Evolutionary conservation across 805 yeast genomes (phyloP).

Genomic region (Candida odintsovae): DNA sequence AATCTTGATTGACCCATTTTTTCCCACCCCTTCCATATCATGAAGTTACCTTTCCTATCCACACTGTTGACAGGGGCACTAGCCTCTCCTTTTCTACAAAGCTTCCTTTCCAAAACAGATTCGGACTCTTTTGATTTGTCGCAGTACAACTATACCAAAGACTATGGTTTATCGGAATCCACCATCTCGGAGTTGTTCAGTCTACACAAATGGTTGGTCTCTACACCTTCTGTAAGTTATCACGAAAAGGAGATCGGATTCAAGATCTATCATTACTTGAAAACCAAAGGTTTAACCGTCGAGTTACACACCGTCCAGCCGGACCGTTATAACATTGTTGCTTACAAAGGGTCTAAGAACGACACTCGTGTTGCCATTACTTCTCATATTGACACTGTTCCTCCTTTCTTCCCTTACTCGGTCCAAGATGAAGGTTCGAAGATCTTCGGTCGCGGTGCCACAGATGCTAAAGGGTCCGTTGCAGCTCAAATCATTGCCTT

Average conservation of each 20-base stretch:
- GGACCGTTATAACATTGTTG: conserved; percentile 45
- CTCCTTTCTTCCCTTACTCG: conserved; percentile 49
- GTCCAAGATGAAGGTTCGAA: conserved; percentile 34
- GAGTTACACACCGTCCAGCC: conserved; percentile 33
- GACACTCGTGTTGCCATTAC: conserved; percentile 44
- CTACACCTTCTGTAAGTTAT: conserved; percentile 9
- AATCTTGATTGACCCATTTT: too few relatives aligned
- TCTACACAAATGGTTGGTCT: conserved; percentile 9
- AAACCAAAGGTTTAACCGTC: conserved; percentile 31
- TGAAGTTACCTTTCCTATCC: background rate
- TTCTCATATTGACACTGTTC: conserved; percentile 65
- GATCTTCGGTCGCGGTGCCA: conserved; percentile 59
- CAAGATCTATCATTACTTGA: conserved; percentile 1
- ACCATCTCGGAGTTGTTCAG: conserved; percentile 5
- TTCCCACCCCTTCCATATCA: background rate
- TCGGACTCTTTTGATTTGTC: background rate
- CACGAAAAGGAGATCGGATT: conserved; percentile 6
- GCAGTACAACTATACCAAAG: background rate
- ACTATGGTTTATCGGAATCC: background rate
- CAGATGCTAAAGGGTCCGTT: conserved; percentile 62
- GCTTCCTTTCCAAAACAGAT: background rate
- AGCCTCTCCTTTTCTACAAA: background rate
- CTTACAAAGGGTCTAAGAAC: conserved; percentile 42
- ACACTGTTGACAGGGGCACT: background rate
- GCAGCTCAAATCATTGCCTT: conserved; percentile 53